Evolutionary conservation across 108 stramenopile species (phyloP).

Genomic region (Nannochloropsis salina): DNA sequence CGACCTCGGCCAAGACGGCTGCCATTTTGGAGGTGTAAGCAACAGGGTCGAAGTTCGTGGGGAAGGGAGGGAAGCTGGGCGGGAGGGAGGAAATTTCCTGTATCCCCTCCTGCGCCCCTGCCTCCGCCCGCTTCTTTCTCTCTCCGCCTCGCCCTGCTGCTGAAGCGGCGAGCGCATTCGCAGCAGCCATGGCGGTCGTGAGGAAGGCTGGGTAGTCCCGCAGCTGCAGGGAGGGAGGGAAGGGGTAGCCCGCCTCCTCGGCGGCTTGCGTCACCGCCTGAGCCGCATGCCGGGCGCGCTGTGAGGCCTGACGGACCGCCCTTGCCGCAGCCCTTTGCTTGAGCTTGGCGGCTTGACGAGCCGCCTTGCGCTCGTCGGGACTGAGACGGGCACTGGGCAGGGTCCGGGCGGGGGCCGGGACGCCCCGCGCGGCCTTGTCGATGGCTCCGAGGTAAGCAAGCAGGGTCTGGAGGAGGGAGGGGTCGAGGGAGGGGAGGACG

Average conservation of each 20-base stretch:
- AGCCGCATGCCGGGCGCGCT: neutral
- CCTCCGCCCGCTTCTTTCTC: too few species aligned
- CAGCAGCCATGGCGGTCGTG: neutral
- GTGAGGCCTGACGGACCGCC: neutral
- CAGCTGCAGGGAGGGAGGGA: neutral
- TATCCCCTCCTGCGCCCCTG: neutral
- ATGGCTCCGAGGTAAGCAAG: neutral
- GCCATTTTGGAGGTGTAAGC: neutral
- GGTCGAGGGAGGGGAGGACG: neutral
- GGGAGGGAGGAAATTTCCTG: neutral
- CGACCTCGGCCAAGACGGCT: neutral
- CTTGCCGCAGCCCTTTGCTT: neutral
- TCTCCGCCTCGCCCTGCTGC: neutral
- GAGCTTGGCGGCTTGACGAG: neutral
- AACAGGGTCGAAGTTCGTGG: neutral
- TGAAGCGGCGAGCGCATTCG: neutral
- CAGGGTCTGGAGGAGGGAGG: neutral
- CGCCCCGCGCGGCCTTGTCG: neutral
- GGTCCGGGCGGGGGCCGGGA: neutral
- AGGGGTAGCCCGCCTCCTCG: neutral
- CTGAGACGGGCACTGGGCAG: neutral
- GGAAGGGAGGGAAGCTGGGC: neutral
- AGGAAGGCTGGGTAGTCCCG: neutral
- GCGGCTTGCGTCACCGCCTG: neutral
- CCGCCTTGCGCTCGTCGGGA: neutral